These are phyloP conservation scores for Rubia balearica DNA, from an alignment of 305 asterid genomes.

Conservation along the genomic window DNA sequence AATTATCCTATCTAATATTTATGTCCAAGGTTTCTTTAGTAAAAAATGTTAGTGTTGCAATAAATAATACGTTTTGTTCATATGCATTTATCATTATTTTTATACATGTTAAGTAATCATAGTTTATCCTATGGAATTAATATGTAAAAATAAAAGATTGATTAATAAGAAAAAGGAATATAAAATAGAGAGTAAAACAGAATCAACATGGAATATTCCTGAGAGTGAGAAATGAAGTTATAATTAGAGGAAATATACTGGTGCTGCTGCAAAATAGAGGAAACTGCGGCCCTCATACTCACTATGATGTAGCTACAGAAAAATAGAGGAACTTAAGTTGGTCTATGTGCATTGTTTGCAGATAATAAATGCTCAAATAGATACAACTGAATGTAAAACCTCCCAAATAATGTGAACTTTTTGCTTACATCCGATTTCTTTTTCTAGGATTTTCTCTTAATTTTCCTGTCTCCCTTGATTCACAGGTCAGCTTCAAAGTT, in stretches of 20 bases:
- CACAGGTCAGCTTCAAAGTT: conserved; percentile 81
- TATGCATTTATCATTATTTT: no score
- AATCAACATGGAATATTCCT: neutral
- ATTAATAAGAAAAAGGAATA: neutral
- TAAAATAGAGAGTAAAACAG: neutral
- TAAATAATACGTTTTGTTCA: neutral
- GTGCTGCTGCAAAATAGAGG: neutral
- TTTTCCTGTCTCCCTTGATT: conserved; percentile 5
- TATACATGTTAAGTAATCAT: neutral
- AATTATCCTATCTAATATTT: neutral
- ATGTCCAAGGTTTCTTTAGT: neutral
- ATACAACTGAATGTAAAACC: neutral
- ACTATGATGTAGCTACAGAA: neutral
- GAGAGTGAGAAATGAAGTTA: neutral
- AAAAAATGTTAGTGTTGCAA: neutral
- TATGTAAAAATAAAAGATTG: neutral
- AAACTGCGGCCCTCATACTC: neutral
- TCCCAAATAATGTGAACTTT: neutral
- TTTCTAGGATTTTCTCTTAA: neutral
- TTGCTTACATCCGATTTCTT: neutral
- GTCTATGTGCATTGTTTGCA: conserved; percentile 3
- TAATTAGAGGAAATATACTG: neutral
- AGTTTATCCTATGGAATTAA: neutral
- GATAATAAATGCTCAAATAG: neutral
- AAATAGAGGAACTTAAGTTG: neutral